Percentiles rank a stretch among this genome's conserved stretches.
phyloP scores from a whole-genome alignment of 148 eudicot species.

The Chenopodium berlandieri region DNA sequence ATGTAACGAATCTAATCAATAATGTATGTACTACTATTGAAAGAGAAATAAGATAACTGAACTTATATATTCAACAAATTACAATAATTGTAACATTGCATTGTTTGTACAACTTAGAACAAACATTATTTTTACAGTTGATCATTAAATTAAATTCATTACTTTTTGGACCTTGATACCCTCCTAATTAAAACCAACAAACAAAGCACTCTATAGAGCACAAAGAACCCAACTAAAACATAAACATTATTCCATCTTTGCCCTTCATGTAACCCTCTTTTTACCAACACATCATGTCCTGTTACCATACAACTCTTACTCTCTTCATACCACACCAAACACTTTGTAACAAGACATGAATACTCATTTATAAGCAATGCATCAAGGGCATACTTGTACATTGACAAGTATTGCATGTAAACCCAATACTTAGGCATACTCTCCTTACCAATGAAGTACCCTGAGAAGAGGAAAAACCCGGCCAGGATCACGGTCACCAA shows the following conservation, averaged over 20 bases:
- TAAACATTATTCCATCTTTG: slow-evolving; percentile 83
- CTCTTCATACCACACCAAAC: slow-evolving; percentile 79
- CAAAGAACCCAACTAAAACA: slow-evolving; percentile 71
- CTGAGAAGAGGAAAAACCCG: slow-evolving; percentile 85
- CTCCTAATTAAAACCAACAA: slow-evolving; percentile 75
- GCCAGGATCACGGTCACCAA: slow-evolving; percentile 64
- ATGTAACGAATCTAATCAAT: not conserved
- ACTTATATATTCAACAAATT: not conserved
- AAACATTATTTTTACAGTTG: not conserved
- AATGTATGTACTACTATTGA: not conserved
- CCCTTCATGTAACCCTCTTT: slow-evolving; percentile 68
- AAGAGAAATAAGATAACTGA: not conserved
- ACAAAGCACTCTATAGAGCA: slow-evolving; percentile 74
- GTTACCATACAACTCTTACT: slow-evolving; percentile 64
- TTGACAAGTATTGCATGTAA: slow-evolving; percentile 81
- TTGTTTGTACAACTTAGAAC: not conserved
- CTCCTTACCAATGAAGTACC: slow-evolving; percentile 77
- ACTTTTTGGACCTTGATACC: slow-evolving; percentile 73
- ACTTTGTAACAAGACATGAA: slow-evolving; percentile 61
- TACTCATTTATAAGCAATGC: slow-evolving; percentile 83
- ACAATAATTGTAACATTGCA: not conserved
- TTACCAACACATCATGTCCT: slow-evolving; percentile 70
- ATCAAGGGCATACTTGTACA: slow-evolving; percentile 92
- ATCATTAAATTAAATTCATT: slow-evolving; percentile 19
- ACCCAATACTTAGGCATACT: slow-evolving; percentile 82